phyloP scores from a whole-genome alignment of 371 early-diverging fungal species.

The Apophysomyces ossiformis region DNA sequence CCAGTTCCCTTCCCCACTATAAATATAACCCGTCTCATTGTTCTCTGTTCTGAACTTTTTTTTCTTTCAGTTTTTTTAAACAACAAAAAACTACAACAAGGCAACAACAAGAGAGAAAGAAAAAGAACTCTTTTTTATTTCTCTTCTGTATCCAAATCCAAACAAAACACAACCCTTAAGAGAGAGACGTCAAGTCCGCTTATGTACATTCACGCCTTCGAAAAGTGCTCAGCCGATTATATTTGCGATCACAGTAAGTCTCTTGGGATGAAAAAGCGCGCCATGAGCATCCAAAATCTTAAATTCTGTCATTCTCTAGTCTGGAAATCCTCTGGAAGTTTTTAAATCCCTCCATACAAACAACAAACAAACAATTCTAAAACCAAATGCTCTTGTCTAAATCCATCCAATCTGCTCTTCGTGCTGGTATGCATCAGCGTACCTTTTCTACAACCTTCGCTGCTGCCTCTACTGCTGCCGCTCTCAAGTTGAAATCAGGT shows the following conservation, averaged over 20 bases:
- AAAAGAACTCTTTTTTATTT: too few species aligned
- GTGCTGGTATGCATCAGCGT: slow-evolving; percentile 9
- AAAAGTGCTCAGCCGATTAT: slow-evolving; percentile 84
- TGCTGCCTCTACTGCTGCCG: slow-evolving; percentile 58
- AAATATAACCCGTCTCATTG: neutral
- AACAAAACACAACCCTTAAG: slow-evolving; percentile 4
- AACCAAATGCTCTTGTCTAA: slow-evolving; percentile 2
- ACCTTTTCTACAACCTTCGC: slow-evolving; percentile 31
- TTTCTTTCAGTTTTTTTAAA: neutral
- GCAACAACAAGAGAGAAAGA: too few species aligned
- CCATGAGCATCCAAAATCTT: neutral
- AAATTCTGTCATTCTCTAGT: slow-evolving; percentile 31
- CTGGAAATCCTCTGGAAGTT: slow-evolving; percentile 58
- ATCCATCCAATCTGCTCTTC: slow-evolving; percentile 11
- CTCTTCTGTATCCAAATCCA: too few species aligned
- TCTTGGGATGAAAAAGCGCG: neutral
- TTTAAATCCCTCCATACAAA: slow-evolving; percentile 27
- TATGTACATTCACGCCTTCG: slow-evolving; percentile 84
- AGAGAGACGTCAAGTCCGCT: slow-evolving; percentile 29
- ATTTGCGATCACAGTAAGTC: slow-evolving; percentile 79
- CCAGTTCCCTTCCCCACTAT: neutral
- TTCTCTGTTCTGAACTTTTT: neutral
- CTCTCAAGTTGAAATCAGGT: slow-evolving; percentile 78
- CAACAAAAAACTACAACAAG: too few species aligned
- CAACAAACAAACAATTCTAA: neutral